Percentiles rank a stretch among this genome's conserved stretches.
Evolutionary conservation across 306 rosid species (phyloP).

Genomic region (Phaseolus lunatus): DNA sequence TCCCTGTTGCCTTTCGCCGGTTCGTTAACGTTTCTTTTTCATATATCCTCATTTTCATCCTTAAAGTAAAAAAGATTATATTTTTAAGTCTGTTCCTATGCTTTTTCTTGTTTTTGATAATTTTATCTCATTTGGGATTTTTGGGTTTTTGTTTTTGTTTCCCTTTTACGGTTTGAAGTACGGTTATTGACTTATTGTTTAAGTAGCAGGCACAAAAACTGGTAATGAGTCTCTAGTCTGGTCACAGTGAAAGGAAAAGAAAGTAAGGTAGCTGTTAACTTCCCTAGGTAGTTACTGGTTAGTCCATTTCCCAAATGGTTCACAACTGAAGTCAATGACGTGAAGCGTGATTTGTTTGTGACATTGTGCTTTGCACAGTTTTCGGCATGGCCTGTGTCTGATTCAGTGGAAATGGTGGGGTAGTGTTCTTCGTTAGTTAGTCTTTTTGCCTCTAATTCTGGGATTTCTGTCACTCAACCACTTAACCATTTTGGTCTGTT

Average conservation of each 20-base stretch:
- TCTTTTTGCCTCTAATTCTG: neutral
- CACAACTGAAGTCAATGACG: neutral
- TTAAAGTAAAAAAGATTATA: too few species aligned
- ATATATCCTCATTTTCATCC: too few species aligned
- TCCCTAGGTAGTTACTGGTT: constrained; percentile 8
- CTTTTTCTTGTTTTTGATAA: neutral
- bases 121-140: neutral
- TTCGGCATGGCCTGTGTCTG: constrained; percentile 10
- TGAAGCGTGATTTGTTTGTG: neutral
- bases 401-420: constrained; percentile 24
- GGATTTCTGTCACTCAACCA: neutral
- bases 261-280: neutral
- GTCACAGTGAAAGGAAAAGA: neutral
- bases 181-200: neutral
- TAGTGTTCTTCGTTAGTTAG: neutral
- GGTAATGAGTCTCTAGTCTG: neutral
- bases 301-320: neutral
- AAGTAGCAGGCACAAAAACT: neutral
- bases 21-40: neutral
- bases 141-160: neutral
- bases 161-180: neutral
- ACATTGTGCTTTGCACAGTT: neutral
- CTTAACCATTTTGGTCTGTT: neutral
- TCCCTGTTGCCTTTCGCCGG: constrained; percentile 94
- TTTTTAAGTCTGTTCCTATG: neutral